Conservation (phyloP, 345 rosid genomes). For the Hibiscus syriacus region DNA sequence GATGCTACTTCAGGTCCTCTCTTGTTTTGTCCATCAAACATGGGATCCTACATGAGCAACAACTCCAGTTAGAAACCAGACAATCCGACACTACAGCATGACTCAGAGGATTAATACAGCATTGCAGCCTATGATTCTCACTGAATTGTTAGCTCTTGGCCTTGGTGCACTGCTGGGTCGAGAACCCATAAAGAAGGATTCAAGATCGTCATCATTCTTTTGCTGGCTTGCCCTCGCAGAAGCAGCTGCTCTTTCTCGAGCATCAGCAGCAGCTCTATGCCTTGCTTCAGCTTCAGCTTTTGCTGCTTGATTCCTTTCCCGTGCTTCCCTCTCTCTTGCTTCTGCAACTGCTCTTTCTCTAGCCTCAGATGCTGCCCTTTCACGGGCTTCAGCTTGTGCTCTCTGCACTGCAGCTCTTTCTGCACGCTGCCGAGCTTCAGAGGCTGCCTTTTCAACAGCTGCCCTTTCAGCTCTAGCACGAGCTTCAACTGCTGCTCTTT, state of each 20-base stretch:
- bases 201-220: slow-evolving; percentile 70
- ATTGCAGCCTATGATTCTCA: slow-evolving; percentile 31
- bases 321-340: slow-evolving; percentile 63
- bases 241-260: slow-evolving; percentile 59
- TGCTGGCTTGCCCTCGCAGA: slow-evolving; percentile 55
- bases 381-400: slow-evolving; percentile 98
- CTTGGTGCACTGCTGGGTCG: slow-evolving; percentile 86
- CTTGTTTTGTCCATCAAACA: slow-evolving; percentile 59
- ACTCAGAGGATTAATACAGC: slow-evolving; percentile 7
- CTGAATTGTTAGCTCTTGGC: slow-evolving; percentile 59
- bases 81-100: neutral
- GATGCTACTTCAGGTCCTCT: slow-evolving; percentile 63
- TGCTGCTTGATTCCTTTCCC: slow-evolving; percentile 50
- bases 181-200: slow-evolving; percentile 65
- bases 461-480: slow-evolving; percentile 77
- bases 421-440: slow-evolving; percentile 82
- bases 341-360: slow-evolving; percentile 89
- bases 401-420: slow-evolving; percentile 89
- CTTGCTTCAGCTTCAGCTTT: slow-evolving; percentile 40
- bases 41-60: slow-evolving; percentile 50
- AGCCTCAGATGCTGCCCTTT: slow-evolving; percentile 85
- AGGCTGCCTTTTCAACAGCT: slow-evolving; percentile 64
- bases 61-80: slow-evolving; percentile 13
- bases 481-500: slow-evolving; percentile 88
- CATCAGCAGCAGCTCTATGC: slow-evolving; percentile 60